Percentiles rank a stretch among this genome's conserved stretches.
Evolutionary conservation across 2,329 filamentous ascomycete species (phyloP).

Genomic region (Rutstroemia sydowiana): DNA sequence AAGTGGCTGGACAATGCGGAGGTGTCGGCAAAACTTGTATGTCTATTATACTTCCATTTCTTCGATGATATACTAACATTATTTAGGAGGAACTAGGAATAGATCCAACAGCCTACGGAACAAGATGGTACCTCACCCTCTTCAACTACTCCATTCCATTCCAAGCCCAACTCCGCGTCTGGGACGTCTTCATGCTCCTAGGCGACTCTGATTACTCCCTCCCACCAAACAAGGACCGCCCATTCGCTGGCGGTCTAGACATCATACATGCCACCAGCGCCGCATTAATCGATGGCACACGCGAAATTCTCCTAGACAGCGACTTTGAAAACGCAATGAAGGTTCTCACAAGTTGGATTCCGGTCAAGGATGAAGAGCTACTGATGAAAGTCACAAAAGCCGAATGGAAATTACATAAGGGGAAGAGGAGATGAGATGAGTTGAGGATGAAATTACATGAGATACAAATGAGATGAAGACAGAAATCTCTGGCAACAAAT

Average conservation of each 20-base stretch:
- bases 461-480: no score
- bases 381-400: constrained; percentile 84
- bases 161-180: constrained; percentile 85
- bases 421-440: constrained; percentile 24
- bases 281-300: constrained; percentile 82
- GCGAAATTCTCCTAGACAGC: constrained; percentile 80
- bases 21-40: constrained; percentile 72
- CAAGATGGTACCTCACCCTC: constrained; percentile 91
- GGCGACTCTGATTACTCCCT: constrained; percentile 57
- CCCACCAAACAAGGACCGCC: constrained; percentile 27
- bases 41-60: constrained; percentile 29
- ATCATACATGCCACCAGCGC: constrained; percentile 84
- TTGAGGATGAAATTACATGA: background rate
- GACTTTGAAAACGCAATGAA: constrained; percentile 99
- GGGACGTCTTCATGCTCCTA: constrained; percentile 96
- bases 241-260: constrained; percentile 63
- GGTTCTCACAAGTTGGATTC: constrained; percentile 86
- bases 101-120: constrained; percentile 86
- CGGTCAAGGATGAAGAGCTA: constrained; percentile 87
- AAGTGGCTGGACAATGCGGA: constrained; percentile 74
- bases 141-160: constrained; percentile 98
- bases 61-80: constrained; percentile 9
- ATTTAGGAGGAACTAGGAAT: constrained; percentile 69
- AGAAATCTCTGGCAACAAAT: no score
- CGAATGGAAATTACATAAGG: constrained; percentile 67